Percentiles rank a stretch among this genome's conserved stretches.
phyloP scores from a whole-genome alignment of 306 rosid genomes.

The Acacia acuminata region DNA sequence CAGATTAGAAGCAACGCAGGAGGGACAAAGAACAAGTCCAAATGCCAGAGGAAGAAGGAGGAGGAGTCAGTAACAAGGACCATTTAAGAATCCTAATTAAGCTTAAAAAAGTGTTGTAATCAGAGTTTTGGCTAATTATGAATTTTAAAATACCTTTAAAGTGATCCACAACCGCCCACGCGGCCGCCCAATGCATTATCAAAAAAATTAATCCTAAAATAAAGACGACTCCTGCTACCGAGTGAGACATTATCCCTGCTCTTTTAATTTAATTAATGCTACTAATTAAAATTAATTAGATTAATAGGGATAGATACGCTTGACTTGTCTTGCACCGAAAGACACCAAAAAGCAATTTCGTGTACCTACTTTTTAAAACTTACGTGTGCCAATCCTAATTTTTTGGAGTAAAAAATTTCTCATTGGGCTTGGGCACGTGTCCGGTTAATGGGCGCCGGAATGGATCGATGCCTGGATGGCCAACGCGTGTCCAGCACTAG shows the following conservation, averaged over 20 bases:
- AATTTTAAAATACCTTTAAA: not conserved
- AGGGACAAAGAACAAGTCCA: not conserved
- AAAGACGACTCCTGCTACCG: not conserved
- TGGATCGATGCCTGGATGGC: not conserved
- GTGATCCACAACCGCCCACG: slow-evolving; percentile 37
- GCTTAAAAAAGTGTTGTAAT: not conserved
- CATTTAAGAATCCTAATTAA: not conserved
- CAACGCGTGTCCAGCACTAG: slow-evolving; percentile 20
- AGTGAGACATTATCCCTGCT: slow-evolving; percentile 2
- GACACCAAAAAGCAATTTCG: not conserved
- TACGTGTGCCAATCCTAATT: slow-evolving; percentile 30
- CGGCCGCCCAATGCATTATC: slow-evolving; percentile 39
- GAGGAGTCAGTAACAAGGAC: not conserved
- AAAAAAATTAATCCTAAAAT: not conserved
- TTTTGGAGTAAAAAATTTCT: not conserved
- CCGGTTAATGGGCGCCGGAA: not conserved
- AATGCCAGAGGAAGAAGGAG: not conserved
- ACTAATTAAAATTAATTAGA: too few species aligned
- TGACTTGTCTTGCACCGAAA: not conserved
- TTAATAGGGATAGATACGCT: not conserved
- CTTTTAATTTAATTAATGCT: not conserved
- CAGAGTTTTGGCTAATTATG: not conserved
- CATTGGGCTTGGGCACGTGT: slow-evolving; percentile 29
- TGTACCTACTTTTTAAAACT: slow-evolving; percentile 11
- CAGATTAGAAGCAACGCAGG: not conserved